Base-by-base conservation (phyloP, 306 rosid genomes). In the Cicer judaicum region DNA sequence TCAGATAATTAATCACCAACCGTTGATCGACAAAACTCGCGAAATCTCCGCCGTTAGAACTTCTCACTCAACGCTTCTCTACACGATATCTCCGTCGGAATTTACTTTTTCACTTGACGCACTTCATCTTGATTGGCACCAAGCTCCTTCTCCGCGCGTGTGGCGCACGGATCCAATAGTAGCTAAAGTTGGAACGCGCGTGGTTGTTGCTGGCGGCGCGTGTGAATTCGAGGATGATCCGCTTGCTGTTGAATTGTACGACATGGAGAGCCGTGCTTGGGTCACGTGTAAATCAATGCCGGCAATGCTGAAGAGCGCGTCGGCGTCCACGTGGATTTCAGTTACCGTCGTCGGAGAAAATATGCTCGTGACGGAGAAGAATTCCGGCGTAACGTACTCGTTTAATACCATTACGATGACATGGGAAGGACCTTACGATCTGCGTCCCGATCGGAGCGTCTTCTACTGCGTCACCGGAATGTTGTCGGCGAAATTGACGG, bases 111-210 rank as follows among this genome's bases (percentile, higher is more conserved):
- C 96, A n/a, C 1, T 69, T 46, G 96, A 88, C 79, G 83, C 92
- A 5, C 81, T 93, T 49, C 85, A 88, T 21, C 83, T 81, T 7
- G 38, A 16, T 0, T 93, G 98, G 97, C 80, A 78, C 64, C 73
- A 47, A 14, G 78, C 77, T 2, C 74, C 74, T 0, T 56, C 89
- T 7, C 93, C 89, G 12, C 69, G 64, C 48, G 82, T 84, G 12
- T 91, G 91, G 86, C 84, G 96, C 1, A 70, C 64, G 0, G 92
- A 93, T 15, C 97, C 98, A 1, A 70, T 88, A 10, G 87, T 93
- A 0, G 96, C 96, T 0, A 14, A 42, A 2, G 85, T 91, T 11
- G 90, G 87, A 0, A 43, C 12, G 3, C 40, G 10, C 1, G 7
- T 86, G 7, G 80, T 93, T 1, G 64, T 93, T 0, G 86, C 89